Percentiles rank a stretch among this genome's conserved stretches.
Evolutionary conservation across 1,284 basidiomycete species (phyloP).

Genomic region (Sutorius eximius): DNA sequence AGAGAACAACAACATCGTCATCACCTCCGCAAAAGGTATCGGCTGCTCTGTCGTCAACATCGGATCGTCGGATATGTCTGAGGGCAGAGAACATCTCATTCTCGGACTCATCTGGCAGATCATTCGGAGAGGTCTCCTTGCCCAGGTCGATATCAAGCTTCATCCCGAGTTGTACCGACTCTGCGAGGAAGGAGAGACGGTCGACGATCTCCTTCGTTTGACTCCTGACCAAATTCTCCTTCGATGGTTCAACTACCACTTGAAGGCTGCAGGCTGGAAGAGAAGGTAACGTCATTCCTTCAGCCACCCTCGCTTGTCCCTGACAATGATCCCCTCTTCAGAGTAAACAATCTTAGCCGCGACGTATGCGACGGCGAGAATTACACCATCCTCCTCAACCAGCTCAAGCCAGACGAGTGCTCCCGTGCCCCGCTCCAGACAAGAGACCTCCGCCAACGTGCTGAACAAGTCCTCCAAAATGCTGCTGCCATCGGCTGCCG

Average conservation of each 20-base stretch:
- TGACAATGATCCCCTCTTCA: slow-evolving; percentile 33
- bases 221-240: slow-evolving; percentile 97
- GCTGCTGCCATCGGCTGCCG: slow-evolving; percentile 93
- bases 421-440: slow-evolving; percentile 93
- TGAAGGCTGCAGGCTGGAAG: slow-evolving; percentile 93
- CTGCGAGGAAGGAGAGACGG: slow-evolving; percentile 94
- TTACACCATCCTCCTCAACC: slow-evolving; percentile 94
- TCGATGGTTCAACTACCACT: slow-evolving; percentile 98
- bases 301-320: not conserved
- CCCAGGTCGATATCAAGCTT: slow-evolving; percentile 96
- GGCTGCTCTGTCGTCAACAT: slow-evolving; percentile 99
- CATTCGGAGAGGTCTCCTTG: slow-evolving; percentile 90
- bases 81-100: slow-evolving; percentile 95
- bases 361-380: slow-evolving; percentile 96
- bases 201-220: slow-evolving; percentile 91
- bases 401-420: slow-evolving; percentile 92
- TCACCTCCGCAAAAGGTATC: slow-evolving; percentile 96
- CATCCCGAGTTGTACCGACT: slow-evolving; percentile 96
- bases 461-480: slow-evolving; percentile 92
- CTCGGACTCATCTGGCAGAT: slow-evolving; percentile 99
- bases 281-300: slow-evolving; percentile 53
- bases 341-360: slow-evolving; percentile 96
- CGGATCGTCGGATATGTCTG: slow-evolving; percentile 89
- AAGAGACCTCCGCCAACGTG: slow-evolving; percentile 76
- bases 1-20: slow-evolving; percentile 99